Evolutionary conservation across 1,284 basidiomycete genomes (phyloP), one percentile per base, ranked within the genome.

Genomic region (Microbotryomycetes sp.): DNA sequence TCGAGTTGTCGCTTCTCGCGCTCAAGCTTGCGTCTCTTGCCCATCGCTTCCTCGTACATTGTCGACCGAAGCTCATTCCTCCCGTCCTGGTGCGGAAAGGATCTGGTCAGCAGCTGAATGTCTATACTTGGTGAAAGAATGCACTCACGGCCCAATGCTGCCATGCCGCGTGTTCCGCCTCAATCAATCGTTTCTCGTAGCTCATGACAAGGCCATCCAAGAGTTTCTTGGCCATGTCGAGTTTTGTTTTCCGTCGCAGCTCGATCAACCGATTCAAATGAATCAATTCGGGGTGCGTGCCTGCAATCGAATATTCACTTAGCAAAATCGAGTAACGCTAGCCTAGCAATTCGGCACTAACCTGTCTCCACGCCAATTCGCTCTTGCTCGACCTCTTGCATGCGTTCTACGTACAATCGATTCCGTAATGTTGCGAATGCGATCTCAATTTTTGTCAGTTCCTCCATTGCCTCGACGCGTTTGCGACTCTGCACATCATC

Each of bases 1-100:
- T 92, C 89, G 3, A 84, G 68, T 1, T 81, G 79, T 58, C 89
- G 81, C 66, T 88, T 82, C 61, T 92, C 90, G 60, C 90, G 80
- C 73, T 93, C 90, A 29, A 93, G 75, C 56, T 82, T 81, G 46
- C 91, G 80, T 55, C 87, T 80, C 74, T 92, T 91, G 63, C 88
- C 80, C 68, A 87, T 89, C 16, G 85, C 83, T 67, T 92, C 89
- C 0, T 89, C 83, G 56, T 91, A 84, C 85, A 91, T 86, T 19
- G 85, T 83, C 0, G 82, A 85, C 67, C 91, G 86, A n/a, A 92
- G 76, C 51, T 86, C 84, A 68, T 87, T 85, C 58, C 84, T 80
- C 22, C 83, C 79, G 62, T 83, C 86, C 80, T 84, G 83, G 86
- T 86, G 19, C 36, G 36, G 9, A 9, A 42, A n/a, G n/a, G n/a